These are phyloP conservation scores for Rhizopogon vulgaris DNA, from an alignment of 768 basidiomycete species.

Conservation along the genomic window DNA sequence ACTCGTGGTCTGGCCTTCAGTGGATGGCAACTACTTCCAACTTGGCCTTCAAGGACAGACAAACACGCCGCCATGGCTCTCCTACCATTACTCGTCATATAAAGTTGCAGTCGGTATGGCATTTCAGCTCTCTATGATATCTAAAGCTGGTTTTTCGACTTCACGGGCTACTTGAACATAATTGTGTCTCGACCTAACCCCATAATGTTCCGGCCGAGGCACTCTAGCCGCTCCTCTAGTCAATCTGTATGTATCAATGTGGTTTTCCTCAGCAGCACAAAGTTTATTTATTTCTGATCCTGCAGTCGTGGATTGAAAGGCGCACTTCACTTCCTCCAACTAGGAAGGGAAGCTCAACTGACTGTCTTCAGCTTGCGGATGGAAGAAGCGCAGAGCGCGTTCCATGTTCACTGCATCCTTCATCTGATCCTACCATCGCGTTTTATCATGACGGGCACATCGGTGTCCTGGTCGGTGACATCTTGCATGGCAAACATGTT, in stretches of 20 bases:
- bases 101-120: not conserved
- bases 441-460: constrained; percentile 14
- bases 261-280: too few relatives aligned
- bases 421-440: constrained; percentile 8
- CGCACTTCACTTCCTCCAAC: not conserved
- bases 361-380: not conserved
- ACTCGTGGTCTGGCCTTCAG: not conserved
- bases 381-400: constrained; percentile 5
- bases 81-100: not conserved
- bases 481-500: constrained; percentile 2
- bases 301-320: not conserved
- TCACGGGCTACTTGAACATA: too few relatives aligned
- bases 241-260: not conserved
- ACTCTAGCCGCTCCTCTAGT: not conserved
- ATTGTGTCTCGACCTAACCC: not conserved
- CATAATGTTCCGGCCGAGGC: not conserved
- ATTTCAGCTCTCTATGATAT: not conserved
- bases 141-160: not conserved
- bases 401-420: constrained; percentile 6
- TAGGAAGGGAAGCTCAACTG: not conserved
- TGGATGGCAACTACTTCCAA: not conserved
- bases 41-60: not conserved
- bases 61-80: not conserved
- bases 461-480: constrained; percentile 14
- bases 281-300: not conserved